phyloP scores from a whole-genome alignment of 805 yeast genomes.

The Sugiyamaella qingdaonensis region DNA sequence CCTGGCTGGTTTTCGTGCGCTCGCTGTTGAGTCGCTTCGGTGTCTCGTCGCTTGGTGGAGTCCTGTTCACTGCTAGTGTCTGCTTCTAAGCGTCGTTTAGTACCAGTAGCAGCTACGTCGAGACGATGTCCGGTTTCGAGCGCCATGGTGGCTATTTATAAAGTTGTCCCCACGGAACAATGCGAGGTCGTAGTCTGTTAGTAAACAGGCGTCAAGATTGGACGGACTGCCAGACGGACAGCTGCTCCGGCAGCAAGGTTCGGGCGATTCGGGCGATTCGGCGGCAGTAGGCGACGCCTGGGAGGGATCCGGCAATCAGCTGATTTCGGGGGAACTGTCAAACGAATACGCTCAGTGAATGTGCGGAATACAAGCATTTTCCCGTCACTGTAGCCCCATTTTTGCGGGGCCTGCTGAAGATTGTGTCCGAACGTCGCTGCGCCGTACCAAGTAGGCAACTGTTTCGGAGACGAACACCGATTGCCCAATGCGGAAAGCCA shows the following conservation, averaged over 20 bases:
- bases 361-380: not conserved
- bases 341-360: not conserved
- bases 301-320: too few species aligned
- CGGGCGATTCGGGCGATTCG: not conserved
- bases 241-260: not conserved
- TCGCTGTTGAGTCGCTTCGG: too few species aligned
- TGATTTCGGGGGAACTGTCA: not conserved
- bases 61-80: too few species aligned
- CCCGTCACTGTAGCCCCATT: not conserved
- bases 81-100: not conserved
- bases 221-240: not conserved
- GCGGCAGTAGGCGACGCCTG: too few species aligned
- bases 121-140: not conserved
- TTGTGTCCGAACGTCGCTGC: not conserved
- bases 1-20: too few species aligned
- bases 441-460: conserved; percentile 4
- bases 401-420: not conserved
- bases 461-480: conserved; percentile 3
- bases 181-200: not conserved
- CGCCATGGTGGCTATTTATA: conserved; percentile 1
- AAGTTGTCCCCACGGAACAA: not conserved
- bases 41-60: too few species aligned
- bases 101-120: not conserved
- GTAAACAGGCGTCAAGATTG: not conserved
- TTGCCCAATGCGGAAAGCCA: not conserved